phyloP scores from a whole-genome alignment of 1,284 basidiomycete species.

The Sporisorium sorghi region DNA sequence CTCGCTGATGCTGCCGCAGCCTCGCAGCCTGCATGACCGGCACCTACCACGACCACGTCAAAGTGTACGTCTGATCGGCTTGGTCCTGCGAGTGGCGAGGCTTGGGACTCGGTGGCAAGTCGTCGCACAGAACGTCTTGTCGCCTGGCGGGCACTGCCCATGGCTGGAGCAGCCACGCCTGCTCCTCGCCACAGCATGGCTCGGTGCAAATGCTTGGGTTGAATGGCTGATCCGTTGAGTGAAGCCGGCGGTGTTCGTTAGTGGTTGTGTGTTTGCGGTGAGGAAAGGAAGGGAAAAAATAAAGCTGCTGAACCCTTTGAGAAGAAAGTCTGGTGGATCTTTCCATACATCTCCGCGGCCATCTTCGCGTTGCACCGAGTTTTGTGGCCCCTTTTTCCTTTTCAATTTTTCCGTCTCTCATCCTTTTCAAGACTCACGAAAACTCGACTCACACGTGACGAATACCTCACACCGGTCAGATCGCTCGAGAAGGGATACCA shows the following conservation, averaged over 20 bases:
- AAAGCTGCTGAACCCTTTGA: conserved; percentile 13
- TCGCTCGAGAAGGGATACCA: neutral
- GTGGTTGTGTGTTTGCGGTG: neutral
- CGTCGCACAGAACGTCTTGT: conserved; percentile 2
- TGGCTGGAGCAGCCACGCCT: neutral
- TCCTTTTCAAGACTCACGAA: neutral
- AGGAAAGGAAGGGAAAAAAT: neutral
- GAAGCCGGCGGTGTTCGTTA: neutral
- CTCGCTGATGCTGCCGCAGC: conserved; percentile 86
- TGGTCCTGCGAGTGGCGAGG: conserved; percentile 12
- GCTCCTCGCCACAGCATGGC: conserved; percentile 4
- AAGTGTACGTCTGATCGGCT: conserved; percentile 33
- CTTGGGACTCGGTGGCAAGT: conserved; percentile 19
- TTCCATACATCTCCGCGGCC: too few species aligned
- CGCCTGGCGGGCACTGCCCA: neutral
- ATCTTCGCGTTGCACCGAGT: too few species aligned
- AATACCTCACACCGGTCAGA: neutral
- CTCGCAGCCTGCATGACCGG: conserved; percentile 90
- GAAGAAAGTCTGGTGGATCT: neutral
- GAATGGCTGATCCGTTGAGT: neutral
- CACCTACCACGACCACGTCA: conserved; percentile 86
- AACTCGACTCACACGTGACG: neutral
- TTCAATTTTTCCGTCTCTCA: neutral
- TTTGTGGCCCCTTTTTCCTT: too few species aligned
- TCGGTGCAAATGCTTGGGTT: neutral